Percentiles rank a stretch among this genome's conserved stretches.
Evolutionary conservation across 176 grass and related monocot species (phyloP).

Genomic region (Alopecurus myosuroides): DNA sequence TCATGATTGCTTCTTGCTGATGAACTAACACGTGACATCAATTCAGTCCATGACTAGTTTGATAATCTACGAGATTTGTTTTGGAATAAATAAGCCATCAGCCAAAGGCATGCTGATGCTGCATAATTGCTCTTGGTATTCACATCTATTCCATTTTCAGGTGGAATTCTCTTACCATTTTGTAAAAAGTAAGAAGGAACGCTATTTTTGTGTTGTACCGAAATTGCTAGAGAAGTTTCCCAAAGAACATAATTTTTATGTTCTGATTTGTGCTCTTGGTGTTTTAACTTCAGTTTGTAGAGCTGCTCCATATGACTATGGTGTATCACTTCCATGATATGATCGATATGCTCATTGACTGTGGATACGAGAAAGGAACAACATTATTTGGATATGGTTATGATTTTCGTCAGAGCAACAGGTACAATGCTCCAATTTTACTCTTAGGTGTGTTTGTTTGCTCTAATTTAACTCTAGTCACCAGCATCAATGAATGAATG

Average conservation of each 20-base stretch:
- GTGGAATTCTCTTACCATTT: neutral
- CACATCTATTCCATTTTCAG: neutral
- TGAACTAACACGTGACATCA: neutral
- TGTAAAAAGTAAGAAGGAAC: too few relatives aligned
- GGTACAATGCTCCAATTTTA: conserved; percentile 36
- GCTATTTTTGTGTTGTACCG: too few relatives aligned
- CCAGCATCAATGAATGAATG: conserved; percentile 4
- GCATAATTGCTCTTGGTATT: neutral
- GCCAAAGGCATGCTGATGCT: neutral
- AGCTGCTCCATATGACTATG: conserved; percentile 50
- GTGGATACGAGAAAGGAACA: conserved; percentile 82
- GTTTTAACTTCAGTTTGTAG: conserved; percentile 52
- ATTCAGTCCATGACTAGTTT: neutral
- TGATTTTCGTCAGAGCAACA: conserved; percentile 90
- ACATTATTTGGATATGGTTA: conserved; percentile 96
- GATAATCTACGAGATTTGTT: neutral
- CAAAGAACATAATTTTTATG: neutral
- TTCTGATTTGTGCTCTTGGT: neutral
- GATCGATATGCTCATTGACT: conserved; percentile 86
- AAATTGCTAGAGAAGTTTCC: neutral
- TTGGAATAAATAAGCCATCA: neutral
- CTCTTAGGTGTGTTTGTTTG: neutral
- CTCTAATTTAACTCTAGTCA: neutral
- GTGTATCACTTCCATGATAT: conserved; percentile 98
- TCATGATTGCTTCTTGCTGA: too few relatives aligned